Percentiles rank a stretch among this genome's conserved stretches.
Evolutionary conservation across 495 filamentous ascomycete species (phyloP).

Genomic region (Xylaria grammica): DNA sequence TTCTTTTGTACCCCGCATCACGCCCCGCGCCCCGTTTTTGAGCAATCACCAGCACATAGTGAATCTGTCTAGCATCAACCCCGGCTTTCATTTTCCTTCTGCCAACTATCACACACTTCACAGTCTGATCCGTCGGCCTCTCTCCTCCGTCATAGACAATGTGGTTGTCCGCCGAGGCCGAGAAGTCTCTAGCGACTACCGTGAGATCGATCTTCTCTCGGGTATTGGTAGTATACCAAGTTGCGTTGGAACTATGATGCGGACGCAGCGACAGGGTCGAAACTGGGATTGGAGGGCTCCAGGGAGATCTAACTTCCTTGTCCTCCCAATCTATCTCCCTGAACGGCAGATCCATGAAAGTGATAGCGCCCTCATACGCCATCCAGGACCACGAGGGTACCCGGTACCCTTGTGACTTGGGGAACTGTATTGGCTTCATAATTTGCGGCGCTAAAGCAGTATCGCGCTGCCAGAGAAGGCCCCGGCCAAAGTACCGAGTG

Average conservation of each 20-base stretch:
- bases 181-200: slow-evolving; percentile 6
- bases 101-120: slow-evolving; percentile 21
- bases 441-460: background rate
- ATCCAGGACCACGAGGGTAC: slow-evolving; percentile 40
- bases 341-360: slow-evolving; percentile 28
- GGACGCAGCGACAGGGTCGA: background rate
- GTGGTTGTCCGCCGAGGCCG: background rate
- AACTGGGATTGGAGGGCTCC: background rate
- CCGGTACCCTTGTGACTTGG: background rate
- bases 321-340: slow-evolving; percentile 29
- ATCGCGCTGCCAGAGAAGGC: slow-evolving; percentile 27
- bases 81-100: background rate
- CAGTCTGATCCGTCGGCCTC: background rate
- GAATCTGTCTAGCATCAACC: background rate
- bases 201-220: background rate
- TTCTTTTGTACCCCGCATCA: slow-evolving; percentile 6
- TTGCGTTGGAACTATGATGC: background rate
- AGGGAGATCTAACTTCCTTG: slow-evolving; percentile 18
- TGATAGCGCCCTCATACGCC: slow-evolving; percentile 34
- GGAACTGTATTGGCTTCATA: slow-evolving; percentile 18
- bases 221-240: slow-evolving; percentile 1
- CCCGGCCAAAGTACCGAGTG: slow-evolving; percentile 11
- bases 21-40: background rate
- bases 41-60: slow-evolving; percentile 24
- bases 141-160: slow-evolving; percentile 18